A percentile compares a stretch with the other conserved stretches of the same genome.
Conservation (phyloP, 1,284 basidiomycete species). For the Gymnopus androsaceus region DNA sequence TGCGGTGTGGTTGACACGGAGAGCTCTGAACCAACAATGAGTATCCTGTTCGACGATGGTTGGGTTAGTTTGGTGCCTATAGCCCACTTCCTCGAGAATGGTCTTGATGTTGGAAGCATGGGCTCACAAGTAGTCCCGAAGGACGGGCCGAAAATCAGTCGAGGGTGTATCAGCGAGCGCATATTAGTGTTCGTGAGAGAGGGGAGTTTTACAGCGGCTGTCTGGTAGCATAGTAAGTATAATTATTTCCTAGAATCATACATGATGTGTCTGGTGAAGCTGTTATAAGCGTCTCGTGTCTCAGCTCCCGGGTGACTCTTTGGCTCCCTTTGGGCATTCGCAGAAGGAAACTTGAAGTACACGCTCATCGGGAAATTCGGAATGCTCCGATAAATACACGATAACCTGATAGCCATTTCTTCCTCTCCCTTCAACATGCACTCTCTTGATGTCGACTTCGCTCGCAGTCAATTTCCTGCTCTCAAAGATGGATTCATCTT, state of each 20-base stretch:
- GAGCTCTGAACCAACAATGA: background rate
- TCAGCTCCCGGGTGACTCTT: too few species aligned
- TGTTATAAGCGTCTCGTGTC: too few species aligned
- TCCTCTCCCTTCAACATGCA: conserved; percentile 12
- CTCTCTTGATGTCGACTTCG: conserved; percentile 50
- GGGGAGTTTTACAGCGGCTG: background rate
- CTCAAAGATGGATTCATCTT: conserved; percentile 65
- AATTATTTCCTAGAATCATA: too few species aligned
- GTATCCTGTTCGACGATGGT: conserved; percentile 2
- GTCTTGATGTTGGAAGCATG: background rate
- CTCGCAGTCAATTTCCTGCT: conserved; percentile 64
- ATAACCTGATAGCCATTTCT: background rate
- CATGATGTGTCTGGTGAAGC: too few species aligned
- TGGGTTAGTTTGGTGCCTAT: background rate
- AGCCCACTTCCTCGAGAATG: background rate
- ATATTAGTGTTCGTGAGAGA: background rate
- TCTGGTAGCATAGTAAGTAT: background rate
- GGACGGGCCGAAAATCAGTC: background rate
- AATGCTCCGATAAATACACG: background rate
- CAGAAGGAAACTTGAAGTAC: too few species aligned
- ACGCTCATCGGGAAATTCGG: too few species aligned
- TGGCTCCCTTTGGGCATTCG: too few species aligned
- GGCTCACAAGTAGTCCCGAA: background rate
- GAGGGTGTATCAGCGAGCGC: background rate
- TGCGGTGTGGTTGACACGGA: background rate